Evolutionary conservation across 371 early-diverging fungal species (phyloP).

Genomic region (Nematocida homosporus): DNA sequence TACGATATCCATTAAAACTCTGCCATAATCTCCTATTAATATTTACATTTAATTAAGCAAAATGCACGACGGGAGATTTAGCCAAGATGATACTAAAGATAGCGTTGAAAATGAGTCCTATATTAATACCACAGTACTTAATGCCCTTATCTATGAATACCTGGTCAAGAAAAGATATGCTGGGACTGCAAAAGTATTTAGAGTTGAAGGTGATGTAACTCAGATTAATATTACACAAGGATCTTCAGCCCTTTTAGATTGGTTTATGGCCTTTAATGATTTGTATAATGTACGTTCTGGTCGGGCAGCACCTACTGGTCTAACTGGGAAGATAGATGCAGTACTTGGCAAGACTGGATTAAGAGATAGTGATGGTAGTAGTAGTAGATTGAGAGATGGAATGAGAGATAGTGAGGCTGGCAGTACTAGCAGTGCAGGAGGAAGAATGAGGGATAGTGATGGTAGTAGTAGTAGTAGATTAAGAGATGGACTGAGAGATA

Average conservation of each 20-base stretch:
- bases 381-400: not conserved
- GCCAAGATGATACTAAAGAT: conserved; percentile 19
- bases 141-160: conserved; percentile 66
- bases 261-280: conserved; percentile 66
- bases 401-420: not conserved
- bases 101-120: conserved; percentile 19
- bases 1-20: not conserved
- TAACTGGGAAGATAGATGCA: conserved; percentile 44
- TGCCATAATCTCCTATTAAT: conserved; percentile 25
- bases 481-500: not conserved
- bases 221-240: conserved; percentile 45
- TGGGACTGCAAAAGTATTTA: conserved; percentile 63
- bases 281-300: conserved; percentile 66
- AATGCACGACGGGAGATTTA: conserved; percentile 54
- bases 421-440: not conserved
- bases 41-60: conserved; percentile 39
- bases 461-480: not conserved
- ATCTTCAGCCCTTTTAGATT: conserved; percentile 59
- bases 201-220: conserved; percentile 58
- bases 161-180: conserved; percentile 60
- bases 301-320: conserved; percentile 4
- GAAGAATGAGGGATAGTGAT: not conserved
- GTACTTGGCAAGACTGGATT: conserved; percentile 17
- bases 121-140: conserved; percentile 54
- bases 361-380: conserved; percentile 3